Conservation (phyloP, 2,329 filamentous ascomycete genomes). For the Simplicillium aogashimaense region DNA sequence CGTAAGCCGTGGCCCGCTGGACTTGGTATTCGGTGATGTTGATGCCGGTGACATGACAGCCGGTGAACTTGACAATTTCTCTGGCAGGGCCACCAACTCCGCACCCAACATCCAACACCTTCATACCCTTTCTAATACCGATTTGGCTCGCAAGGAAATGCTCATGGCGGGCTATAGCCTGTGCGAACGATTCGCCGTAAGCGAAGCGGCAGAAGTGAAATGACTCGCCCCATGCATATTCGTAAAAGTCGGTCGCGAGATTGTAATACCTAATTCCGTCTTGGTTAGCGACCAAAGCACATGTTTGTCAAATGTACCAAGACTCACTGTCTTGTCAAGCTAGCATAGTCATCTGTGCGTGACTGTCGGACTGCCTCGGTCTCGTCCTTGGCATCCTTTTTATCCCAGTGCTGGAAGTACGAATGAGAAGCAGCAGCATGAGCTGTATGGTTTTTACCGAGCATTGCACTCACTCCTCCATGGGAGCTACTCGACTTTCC, state of each 20-base stretch:
- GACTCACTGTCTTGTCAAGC: constrained; percentile 72
- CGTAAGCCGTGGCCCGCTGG: constrained; percentile 72
- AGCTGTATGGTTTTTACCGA: constrained; percentile 62
- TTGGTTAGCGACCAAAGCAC: constrained; percentile 6
- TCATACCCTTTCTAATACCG: constrained; percentile 69
- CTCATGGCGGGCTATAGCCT: constrained; percentile 87
- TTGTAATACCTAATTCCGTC: constrained; percentile 67
- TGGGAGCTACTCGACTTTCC: constrained; percentile 51
- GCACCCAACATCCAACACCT: constrained; percentile 88
- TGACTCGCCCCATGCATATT: constrained; percentile 85
- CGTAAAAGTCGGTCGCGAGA: constrained; percentile 82
- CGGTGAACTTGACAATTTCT: constrained; percentile 88
- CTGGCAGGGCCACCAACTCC: constrained; percentile 90
- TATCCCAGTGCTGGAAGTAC: constrained; percentile 89
- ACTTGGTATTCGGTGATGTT: constrained; percentile 99
- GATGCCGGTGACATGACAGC: constrained; percentile 73
- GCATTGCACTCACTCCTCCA: constrained; percentile 69
- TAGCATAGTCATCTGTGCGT: constrained; percentile 75
- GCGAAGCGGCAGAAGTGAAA: constrained; percentile 97
- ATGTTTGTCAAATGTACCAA: neutral
- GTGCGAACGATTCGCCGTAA: constrained; percentile 70
- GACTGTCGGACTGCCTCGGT: constrained; percentile 59
- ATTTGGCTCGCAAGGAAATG: constrained; percentile 88
- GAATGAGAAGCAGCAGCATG: constrained; percentile 71
- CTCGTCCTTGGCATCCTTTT: constrained; percentile 64